Evolutionary conservation across 179 eudicot species (phyloP), one percentile per base, ranked within the genome.

Genomic region (Amaranthus tricolor): DNA sequence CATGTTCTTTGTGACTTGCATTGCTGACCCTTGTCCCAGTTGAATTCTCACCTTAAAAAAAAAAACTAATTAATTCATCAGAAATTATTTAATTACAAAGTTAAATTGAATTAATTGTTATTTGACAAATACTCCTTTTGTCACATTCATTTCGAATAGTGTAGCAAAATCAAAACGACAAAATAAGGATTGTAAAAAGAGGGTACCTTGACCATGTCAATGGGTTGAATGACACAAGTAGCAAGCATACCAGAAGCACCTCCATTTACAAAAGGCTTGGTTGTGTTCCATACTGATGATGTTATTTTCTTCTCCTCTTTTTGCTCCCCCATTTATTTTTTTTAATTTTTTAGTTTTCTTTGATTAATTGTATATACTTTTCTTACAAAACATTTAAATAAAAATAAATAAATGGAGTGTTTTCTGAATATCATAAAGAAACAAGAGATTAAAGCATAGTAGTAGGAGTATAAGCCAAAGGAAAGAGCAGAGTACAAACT

Each of bases 221-320:
- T 81, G 81, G 98, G 98, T 74, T 93, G 98, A 56, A 93, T 81
- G 49, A 91, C 98, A 63, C 92, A 91, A 64, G 95, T 93, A 44
- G 98, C 94, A 19, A 91, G 93, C 98, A 93, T 93, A 54, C 98
- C 98, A 59, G 98, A 89, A 6, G 86, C 87, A 67, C 98, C 98
- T 63, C 98, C 98, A 82, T 93, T 93, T 20, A 85, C 86, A 62
- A 93, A 93, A 0, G 98, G 97, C 84, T 91, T 93, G 5, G 88
- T 79, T 6, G 87, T 82, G 9, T 83, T 80, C 98, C 98, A 93
- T 9, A 90, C 88, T 4, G 73, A 48, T 12, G 78, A 87, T 21
- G 24, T 47, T 73, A 78, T 82, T 0, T 80, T 77, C 79, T 88
- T 83, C 87, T 17, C 50, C 1, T 0, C 13, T 58, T 55, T 13